phyloP scores from a whole-genome alignment of 2,329 filamentous ascomycete species.

The Penicillium hordei region DNA sequence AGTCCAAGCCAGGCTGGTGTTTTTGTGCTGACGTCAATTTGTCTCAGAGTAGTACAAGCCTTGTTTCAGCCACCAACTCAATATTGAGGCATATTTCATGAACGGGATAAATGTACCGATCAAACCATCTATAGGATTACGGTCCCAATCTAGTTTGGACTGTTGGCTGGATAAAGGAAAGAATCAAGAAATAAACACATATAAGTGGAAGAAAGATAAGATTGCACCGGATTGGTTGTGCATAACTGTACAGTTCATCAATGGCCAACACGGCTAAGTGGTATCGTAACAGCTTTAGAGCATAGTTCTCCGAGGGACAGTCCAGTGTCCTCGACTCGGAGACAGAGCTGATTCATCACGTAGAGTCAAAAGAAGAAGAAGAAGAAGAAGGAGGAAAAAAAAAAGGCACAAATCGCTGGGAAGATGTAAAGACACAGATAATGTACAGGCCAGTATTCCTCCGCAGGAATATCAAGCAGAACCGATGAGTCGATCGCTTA shows the following conservation, averaged over 20 bases:
- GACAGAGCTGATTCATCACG: conserved; percentile 4
- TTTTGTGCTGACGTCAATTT: background rate
- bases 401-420: conserved; percentile 1
- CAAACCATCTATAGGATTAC: no score
- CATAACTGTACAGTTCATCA: conserved; percentile 12
- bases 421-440: conserved; percentile 3
- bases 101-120: no score
- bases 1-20: no score
- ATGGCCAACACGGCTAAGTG: conserved; percentile 6
- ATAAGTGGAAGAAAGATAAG: background rate
- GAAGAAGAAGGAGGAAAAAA: background rate
- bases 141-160: no score
- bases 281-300: conserved; percentile 10
- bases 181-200: background rate
- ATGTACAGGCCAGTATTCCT: conserved; percentile 11
- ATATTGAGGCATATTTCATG: background rate
- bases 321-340: conserved; percentile 4
- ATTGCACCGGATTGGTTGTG: background rate
- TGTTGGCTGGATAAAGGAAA: no score
- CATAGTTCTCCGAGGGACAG: conserved; percentile 7
- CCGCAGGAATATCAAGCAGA: conserved; percentile 5
- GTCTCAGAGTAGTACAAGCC: background rate
- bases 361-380: background rate
- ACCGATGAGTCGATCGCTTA: background rate
- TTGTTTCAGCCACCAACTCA: background rate